Evolutionary conservation across 2,329 filamentous ascomycete species (phyloP).

Genomic region (Lojkania enalia): DNA sequence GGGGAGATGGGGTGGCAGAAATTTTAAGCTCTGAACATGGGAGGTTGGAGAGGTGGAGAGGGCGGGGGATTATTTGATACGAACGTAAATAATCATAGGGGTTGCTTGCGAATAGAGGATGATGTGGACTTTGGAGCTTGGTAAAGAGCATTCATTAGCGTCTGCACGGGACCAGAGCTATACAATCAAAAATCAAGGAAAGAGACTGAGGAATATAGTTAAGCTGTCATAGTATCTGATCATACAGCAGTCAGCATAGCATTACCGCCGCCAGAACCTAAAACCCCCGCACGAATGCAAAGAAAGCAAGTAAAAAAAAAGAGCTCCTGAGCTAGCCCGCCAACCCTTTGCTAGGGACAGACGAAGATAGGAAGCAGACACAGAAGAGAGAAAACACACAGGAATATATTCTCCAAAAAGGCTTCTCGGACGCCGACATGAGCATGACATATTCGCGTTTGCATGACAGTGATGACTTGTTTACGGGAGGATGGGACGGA

Average conservation of each 20-base stretch:
- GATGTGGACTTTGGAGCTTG: background rate
- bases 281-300: slow-evolving; percentile 34
- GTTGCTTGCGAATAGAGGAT: no score
- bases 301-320: slow-evolving; percentile 28
- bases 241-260: slow-evolving; percentile 32
- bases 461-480: slow-evolving; percentile 17
- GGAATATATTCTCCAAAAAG: slow-evolving; percentile 20
- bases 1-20: slow-evolving; percentile 50
- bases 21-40: slow-evolving; percentile 40
- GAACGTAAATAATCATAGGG: no score
- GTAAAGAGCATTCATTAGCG: no score
- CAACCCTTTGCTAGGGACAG: slow-evolving; percentile 29
- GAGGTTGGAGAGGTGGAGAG: background rate
- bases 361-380: slow-evolving; percentile 14
- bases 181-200: no score
- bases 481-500: background rate
- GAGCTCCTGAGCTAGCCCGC: slow-evolving; percentile 30
- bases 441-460: slow-evolving; percentile 38
- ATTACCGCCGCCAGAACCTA: slow-evolving; percentile 34
- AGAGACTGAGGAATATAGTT: slow-evolving; percentile 2
- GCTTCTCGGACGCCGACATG: slow-evolving; percentile 43
- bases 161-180: no score
- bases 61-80: no score
- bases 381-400: slow-evolving; percentile 29
- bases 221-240: slow-evolving; percentile 27